phyloP scores from a whole-genome alignment of 1,284 basidiomycete species.

The Volvariella surrecta region DNA sequence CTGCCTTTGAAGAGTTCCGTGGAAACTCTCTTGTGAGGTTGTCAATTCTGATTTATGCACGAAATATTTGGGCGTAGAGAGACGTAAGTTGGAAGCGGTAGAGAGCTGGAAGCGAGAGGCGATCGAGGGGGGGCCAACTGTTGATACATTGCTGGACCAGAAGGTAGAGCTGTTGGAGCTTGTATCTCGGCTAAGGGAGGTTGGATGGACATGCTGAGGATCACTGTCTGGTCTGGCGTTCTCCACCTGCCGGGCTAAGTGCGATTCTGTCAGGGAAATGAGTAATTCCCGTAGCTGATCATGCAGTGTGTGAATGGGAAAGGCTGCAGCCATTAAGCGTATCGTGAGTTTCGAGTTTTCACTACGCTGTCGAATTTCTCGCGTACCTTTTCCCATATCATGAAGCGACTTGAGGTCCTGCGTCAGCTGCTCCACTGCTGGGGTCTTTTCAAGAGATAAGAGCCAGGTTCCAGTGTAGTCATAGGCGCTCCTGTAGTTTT shows the following conservation, averaged over 20 bases:
- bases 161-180: too few species aligned
- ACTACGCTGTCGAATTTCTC: background rate
- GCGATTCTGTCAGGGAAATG: background rate
- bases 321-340: background rate
- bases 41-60: slow-evolving; percentile 25
- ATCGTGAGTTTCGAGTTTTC: background rate
- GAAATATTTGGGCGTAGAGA: slow-evolving; percentile 15
- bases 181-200: too few species aligned
- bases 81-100: slow-evolving; percentile 12
- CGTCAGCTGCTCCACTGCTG: slow-evolving; percentile 26
- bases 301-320: slow-evolving; percentile 4
- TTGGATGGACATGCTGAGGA: too few species aligned
- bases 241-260: background rate
- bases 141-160: too few species aligned
- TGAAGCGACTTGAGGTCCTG: slow-evolving; percentile 42
- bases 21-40: slow-evolving; percentile 19
- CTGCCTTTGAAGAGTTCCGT: slow-evolving; percentile 20
- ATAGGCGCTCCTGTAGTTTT: slow-evolving; percentile 30
- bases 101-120: slow-evolving; percentile 26
- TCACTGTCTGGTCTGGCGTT: background rate
- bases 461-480: slow-evolving; percentile 35
- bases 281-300: slow-evolving; percentile 1
- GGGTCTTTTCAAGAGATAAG: slow-evolving; percentile 16
- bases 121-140: slow-evolving; percentile 21
- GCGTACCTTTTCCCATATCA: slow-evolving; percentile 41